phyloP scores from a whole-genome alignment of 345 rosid genomes.

The Firmiana major region DNA sequence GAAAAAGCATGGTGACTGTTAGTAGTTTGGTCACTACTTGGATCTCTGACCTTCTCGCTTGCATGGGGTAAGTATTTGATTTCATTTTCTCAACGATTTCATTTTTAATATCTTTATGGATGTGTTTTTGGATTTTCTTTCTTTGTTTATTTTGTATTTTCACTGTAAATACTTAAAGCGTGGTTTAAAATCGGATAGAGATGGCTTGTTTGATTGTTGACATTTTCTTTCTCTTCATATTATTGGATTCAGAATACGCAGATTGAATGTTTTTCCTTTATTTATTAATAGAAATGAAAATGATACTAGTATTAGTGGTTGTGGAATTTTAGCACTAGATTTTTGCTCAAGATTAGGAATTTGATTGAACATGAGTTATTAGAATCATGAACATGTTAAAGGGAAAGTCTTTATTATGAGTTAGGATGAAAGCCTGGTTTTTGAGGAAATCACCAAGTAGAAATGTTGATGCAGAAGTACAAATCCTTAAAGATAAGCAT shows the following conservation, averaged over 20 bases:
- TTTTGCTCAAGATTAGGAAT: background rate
- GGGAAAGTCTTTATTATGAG: background rate
- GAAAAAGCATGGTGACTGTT: conserved; percentile 32
- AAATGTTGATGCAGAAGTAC: background rate
- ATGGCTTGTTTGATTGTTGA: background rate
- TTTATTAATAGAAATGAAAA: too few species aligned
- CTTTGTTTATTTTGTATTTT: too few species aligned
- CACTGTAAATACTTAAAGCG: background rate
- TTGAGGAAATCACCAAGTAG: background rate
- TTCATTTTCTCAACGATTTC: background rate
- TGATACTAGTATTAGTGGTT: background rate
- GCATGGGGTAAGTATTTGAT: conserved; percentile 44
- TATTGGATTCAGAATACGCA: too few species aligned
- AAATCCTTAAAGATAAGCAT: background rate
- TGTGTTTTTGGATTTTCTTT: too few species aligned
- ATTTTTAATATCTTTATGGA: background rate
- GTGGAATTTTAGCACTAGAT: background rate
- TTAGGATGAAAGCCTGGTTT: background rate
- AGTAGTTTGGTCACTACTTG: conserved; percentile 28
- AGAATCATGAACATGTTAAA: background rate
- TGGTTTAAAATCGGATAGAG: background rate
- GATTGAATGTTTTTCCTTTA: background rate
- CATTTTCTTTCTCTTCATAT: too few species aligned
- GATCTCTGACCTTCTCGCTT: conserved; percentile 51
- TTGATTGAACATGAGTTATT: background rate